These are phyloP conservation scores for Tuber microsphaerosporum DNA, from an alignment of 495 filamentous ascomycete species.

Conservation along the genomic window DNA sequence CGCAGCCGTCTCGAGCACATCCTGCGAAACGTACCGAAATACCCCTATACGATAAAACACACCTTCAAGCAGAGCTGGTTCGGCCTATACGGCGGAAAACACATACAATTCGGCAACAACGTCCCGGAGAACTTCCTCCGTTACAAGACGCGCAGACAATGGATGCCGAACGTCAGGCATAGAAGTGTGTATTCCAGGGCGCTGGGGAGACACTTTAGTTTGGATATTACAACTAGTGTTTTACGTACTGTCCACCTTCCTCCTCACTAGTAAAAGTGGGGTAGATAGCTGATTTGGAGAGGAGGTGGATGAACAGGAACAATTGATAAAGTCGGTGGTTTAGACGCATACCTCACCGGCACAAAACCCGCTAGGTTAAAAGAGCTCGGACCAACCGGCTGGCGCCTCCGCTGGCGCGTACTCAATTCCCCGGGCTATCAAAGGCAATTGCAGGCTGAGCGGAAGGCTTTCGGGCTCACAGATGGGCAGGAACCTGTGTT, in stretches of 20 bases:
- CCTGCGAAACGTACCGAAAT: constrained; percentile 53
- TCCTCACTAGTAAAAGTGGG: not conserved
- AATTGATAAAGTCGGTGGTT: constrained; percentile 75
- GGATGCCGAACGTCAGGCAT: constrained; percentile 79
- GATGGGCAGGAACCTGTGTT: not conserved
- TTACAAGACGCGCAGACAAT: constrained; percentile 74
- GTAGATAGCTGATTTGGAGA: not conserved
- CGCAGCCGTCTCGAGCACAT: constrained; percentile 40
- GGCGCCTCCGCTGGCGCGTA: constrained; percentile 75
- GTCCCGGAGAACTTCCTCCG: constrained; percentile 58
- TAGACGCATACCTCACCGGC: constrained; percentile 84
- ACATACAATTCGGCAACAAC: constrained; percentile 85
- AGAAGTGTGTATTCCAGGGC: constrained; percentile 67
- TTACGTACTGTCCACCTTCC: constrained; percentile 47
- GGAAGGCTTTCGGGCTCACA: constrained; percentile 23
- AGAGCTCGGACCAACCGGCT: constrained; percentile 79
- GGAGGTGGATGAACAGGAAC: constrained; percentile 45
- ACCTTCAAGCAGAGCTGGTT: constrained; percentile 81
- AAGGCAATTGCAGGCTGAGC: constrained; percentile 21
- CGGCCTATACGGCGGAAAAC: constrained; percentile 71
- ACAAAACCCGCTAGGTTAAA: constrained; percentile 64
- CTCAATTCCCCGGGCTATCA: constrained; percentile 53
- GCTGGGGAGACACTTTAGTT: constrained; percentile 58
- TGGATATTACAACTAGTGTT: constrained; percentile 68
- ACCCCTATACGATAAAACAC: constrained; percentile 73